Evolutionary conservation across 768 basidiomycete genomes (phyloP).

Genomic region (Chalciporus pseudorubinellus): DNA sequence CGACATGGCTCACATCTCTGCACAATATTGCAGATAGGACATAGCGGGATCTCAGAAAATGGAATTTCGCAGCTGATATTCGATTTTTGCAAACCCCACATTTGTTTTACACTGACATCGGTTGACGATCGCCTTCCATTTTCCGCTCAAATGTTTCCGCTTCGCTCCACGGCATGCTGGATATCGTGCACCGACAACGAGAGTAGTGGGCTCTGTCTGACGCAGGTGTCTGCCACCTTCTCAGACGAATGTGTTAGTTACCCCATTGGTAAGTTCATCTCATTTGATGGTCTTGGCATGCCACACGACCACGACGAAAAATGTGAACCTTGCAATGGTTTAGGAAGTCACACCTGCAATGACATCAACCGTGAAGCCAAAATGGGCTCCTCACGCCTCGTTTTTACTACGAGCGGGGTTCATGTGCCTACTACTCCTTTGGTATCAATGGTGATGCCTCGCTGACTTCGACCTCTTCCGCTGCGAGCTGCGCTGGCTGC

Average conservation of each 20-base stretch:
- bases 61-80: background rate
- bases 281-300: constrained; percentile 6
- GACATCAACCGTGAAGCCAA: constrained; percentile 4
- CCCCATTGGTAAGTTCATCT: constrained; percentile 16
- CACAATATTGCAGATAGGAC: background rate
- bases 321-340: constrained; percentile 16
- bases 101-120: constrained; percentile 18
- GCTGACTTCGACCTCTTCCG: background rate
- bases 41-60: background rate
- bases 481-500: background rate
- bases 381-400: constrained; percentile 9
- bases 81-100: constrained; percentile 6
- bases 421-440: background rate
- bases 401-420: constrained; percentile 1
- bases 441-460: constrained; percentile 1
- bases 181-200: constrained; percentile 16
- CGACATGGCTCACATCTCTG: background rate
- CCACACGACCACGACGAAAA: constrained; percentile 10
- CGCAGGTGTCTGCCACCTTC: constrained; percentile 4
- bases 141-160: background rate
- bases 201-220: constrained; percentile 6
- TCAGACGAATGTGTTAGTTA: constrained; percentile 10
- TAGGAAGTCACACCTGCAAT: constrained; percentile 5
- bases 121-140: constrained; percentile 8
- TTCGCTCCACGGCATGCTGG: constrained; percentile 20